Conservation (phyloP, 108 stramenopile genomes). For the Skeletonema marinoi region DNA sequence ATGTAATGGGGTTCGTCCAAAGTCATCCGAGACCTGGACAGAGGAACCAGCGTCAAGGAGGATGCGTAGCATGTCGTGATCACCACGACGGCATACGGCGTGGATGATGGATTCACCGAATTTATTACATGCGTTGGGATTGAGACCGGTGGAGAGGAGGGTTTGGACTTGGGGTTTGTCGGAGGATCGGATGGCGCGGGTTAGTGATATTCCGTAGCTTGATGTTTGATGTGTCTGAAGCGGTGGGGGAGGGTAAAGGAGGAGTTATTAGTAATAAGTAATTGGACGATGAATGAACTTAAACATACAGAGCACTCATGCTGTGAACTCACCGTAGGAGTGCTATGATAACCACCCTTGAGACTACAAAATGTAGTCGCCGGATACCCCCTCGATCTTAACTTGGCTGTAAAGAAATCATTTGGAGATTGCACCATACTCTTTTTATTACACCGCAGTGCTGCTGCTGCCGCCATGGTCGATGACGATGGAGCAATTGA, state of each 20-base stretch:
- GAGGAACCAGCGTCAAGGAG: slow-evolving; percentile 64
- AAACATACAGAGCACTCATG: background rate
- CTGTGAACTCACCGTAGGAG: slow-evolving; percentile 53
- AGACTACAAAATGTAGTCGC: slow-evolving; percentile 57
- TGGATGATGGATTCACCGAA: slow-evolving; percentile 86
- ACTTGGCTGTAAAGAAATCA: slow-evolving; percentile 52
- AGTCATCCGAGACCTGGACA: slow-evolving; percentile 76
- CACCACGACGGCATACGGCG: slow-evolving; percentile 75
- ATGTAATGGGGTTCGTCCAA: slow-evolving; percentile 80
- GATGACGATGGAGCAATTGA: background rate
- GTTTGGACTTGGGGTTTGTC: slow-evolving; percentile 49
- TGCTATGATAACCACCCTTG: slow-evolving; percentile 66
- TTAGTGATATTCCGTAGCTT: slow-evolving; percentile 77
- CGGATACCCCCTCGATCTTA: slow-evolving; percentile 73
- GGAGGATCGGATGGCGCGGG: slow-evolving; percentile 73
- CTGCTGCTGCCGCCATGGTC: background rate
- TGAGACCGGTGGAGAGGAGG: slow-evolving; percentile 68
- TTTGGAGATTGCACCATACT: slow-evolving; percentile 55
- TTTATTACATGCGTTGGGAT: slow-evolving; percentile 89
- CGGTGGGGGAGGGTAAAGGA: background rate
- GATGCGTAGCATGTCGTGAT: slow-evolving; percentile 51
- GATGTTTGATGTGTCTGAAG: slow-evolving; percentile 66
- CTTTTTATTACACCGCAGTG: slow-evolving; percentile 1
- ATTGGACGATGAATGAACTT: background rate
- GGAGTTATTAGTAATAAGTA: background rate